Base-by-base conservation (phyloP, 768 basidiomycete species). In the Paxillus involutus region DNA sequence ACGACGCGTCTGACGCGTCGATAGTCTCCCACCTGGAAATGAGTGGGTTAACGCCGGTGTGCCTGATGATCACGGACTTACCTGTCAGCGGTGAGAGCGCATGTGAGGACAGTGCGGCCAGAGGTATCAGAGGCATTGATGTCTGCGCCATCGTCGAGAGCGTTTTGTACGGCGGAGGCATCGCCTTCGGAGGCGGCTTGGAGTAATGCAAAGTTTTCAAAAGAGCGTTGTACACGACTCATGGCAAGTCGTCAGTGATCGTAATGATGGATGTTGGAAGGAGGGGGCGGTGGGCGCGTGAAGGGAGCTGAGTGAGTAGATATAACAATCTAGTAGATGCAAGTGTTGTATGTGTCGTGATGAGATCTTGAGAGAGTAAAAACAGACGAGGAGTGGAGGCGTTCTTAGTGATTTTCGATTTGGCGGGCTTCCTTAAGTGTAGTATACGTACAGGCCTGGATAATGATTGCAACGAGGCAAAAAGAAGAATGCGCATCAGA, bases 71-170 rank as follows among this genome's bases (percentile, higher is more conserved):
- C 53, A 35, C 13, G 53, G 49, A 56, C 81, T 56, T 64, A 89
- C 88, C 85, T 76, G 65, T 88, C 83, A 24, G 88, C 89, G 12
- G 86, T 85, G 57, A 91, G 78, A 10, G 84, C 84, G 60, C 83
- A 86, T 60, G 86, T 84, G 41, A 91, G 69, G 16, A 83, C 75
- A 6, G 83, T 86, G 52, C 84, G 78, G 12, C 88, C 87, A 1
- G 74, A 71, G 19, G 71, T 68, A 68, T 89, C 87, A 44, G 81
- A 72, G 40, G 80, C 78, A 63, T 91, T 89, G 49, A 89, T 77
- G 66, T 89, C 85, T 8, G 86, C 86, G 40, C 85, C 87, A 37
- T 75, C 69, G 8, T 73, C 71, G 51, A 91, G 73, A 41, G 83
- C 80, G 47, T 71, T 75, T 19, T 69, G 74, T 16, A 88, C 77